These are phyloP conservation scores for Hypomyces perniciosus DNA, from an alignment of 2,329 filamentous ascomycete species.

Conservation along the genomic window DNA sequence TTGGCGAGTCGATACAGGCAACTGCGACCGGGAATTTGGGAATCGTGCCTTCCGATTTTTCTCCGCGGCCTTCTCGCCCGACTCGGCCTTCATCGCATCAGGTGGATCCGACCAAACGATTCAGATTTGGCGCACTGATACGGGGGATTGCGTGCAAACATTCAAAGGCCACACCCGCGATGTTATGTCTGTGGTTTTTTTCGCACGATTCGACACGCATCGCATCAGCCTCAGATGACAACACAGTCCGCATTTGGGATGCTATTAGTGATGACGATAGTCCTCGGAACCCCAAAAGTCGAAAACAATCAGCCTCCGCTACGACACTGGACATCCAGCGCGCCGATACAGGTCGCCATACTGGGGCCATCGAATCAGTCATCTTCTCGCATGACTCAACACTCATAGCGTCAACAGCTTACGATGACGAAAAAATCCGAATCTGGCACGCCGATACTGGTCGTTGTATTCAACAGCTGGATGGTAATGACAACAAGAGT, in stretches of 20 bases:
- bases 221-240: neutral
- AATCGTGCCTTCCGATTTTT: neutral
- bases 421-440: neutral
- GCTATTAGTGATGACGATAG: neutral
- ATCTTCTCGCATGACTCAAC: neutral
- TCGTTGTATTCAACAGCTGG: neutral
- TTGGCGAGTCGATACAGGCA: neutral
- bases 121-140: neutral
- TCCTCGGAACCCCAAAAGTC: neutral
- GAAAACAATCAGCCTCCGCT: neutral
- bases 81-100: neutral
- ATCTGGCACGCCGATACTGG: neutral
- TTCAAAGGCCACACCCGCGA: neutral
- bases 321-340: neutral
- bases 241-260: neutral
- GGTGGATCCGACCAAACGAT: neutral
- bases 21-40: neutral
- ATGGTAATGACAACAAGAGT: neutral
- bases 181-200: neutral
- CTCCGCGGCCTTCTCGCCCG: constrained; percentile 2
- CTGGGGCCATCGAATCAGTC: neutral
- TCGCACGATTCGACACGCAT: constrained; percentile 5
- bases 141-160: neutral
- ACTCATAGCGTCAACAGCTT: neutral
- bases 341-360: neutral